phyloP scores from a whole-genome alignment of 148 eudicot species.

The Vaccinium myrtillus region DNA sequence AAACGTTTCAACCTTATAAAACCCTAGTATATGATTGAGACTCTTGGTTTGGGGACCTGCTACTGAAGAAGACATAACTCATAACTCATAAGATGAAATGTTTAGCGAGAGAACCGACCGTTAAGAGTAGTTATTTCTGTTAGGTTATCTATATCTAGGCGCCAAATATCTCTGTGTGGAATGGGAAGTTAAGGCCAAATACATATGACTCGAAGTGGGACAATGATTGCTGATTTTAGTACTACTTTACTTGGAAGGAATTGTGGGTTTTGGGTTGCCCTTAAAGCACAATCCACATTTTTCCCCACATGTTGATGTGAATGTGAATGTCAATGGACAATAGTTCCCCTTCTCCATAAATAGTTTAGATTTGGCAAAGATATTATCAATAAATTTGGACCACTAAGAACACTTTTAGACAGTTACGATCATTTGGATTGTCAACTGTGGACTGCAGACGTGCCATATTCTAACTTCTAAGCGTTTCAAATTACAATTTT shows the following conservation, averaged over 20 bases:
- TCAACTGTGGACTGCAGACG: too few species aligned
- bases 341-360: not conserved
- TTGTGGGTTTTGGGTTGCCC: constrained; percentile 29
- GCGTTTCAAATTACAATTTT: too few species aligned
- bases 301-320: constrained; percentile 14
- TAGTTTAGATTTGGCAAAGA: too few species aligned
- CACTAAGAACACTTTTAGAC: too few species aligned
- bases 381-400: too few species aligned
- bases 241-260: constrained; percentile 49
- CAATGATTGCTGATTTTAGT: not conserved
- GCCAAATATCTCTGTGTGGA: constrained; percentile 36
- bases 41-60: constrained; percentile 15
- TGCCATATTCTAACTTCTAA: too few species aligned
- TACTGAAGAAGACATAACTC: constrained; percentile 22
- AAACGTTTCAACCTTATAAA: too few species aligned
- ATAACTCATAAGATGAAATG: constrained; percentile 1
- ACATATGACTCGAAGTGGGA: not conserved
- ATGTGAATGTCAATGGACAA: constrained; percentile 10
- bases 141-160: constrained; percentile 36
- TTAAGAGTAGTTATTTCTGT: constrained; percentile 32
- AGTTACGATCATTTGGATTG: too few species aligned
- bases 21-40: too few species aligned
- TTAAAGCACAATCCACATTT: constrained; percentile 40
- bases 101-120: constrained; percentile 21
- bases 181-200: constrained; percentile 5